Base-by-base conservation (phyloP, 139 green algal genomes). In the Tetraselmis striata region DNA sequence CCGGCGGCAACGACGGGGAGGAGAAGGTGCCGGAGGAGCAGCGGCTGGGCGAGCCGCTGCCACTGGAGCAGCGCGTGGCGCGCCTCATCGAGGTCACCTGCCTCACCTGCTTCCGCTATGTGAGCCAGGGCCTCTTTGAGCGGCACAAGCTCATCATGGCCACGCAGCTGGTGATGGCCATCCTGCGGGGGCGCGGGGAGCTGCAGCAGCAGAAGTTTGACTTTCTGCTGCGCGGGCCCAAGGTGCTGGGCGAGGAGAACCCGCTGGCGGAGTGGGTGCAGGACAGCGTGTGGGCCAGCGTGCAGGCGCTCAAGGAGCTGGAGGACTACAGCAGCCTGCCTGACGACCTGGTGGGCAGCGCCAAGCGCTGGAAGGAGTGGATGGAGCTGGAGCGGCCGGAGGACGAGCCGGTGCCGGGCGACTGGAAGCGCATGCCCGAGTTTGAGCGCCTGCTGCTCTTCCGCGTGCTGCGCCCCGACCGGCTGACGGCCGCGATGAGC, bases 291-390 rank as follows among this genome's bases (percentile, higher is more conserved):
- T 95, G 92, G 92, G 80, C 59, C 25, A 80, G 83, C 28, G 87
- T 91, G 84, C 87, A 88, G 75, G 88, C 91, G 1, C 84, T 94
- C 28, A 88, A 93, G 80, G 91, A 96, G 82, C 75, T 98, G 27
- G 93, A 95, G 28, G 95, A 96, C 59, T 98, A 96, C 80, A 30
- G 79, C 28, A 87, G 59, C 26, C 86, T 98, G 81, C 91, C 92
- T 1, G 93, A 97, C 75, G 95, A 98, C 87, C 80, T 98, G 29
- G 87, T 94, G 26, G 91, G 90, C 32, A 90, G 81, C 81, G 84
- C 87, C 74, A 98, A 97, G 90, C 86, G 95, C 29, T 98, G 95
- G 95, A 81, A 87, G 2, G 95, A 98, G 87, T 98, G 94, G 94
- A 92, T 95, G 83, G 93, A 98, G 88, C 87, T 95, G 32, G 92